Conservation (phyloP, 257 asterid species). For the Nicotiana knightiana region DNA sequence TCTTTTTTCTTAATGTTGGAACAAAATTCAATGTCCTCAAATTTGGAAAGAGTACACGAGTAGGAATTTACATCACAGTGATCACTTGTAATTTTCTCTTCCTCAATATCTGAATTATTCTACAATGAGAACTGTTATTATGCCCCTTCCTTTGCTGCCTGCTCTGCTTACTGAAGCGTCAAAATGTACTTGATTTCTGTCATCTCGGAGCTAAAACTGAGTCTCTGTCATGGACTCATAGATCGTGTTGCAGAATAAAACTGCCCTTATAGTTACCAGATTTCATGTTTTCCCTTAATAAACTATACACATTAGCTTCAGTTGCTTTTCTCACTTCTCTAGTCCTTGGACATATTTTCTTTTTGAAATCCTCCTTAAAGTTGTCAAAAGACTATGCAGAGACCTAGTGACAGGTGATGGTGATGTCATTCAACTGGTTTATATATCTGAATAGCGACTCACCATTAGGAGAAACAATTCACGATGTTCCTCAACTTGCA, state of each 20-base stretch:
- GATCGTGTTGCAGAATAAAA: not conserved
- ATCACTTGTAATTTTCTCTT: not conserved
- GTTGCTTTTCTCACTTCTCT: not conserved
- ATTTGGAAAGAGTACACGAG: not conserved
- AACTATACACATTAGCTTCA: not conserved
- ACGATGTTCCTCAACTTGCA: slow-evolving; percentile 26
- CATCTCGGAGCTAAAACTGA: not conserved
- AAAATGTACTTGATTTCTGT: not conserved
- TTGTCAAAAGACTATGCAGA: not conserved
- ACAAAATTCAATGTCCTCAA: not conserved
- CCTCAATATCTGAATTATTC: not conserved
- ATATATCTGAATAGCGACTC: not conserved
- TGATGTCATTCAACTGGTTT: not conserved
- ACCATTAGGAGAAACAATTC: slow-evolving; percentile 11
- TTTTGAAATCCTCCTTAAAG: not conserved
- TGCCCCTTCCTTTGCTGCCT: not conserved
- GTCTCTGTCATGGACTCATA: not conserved
- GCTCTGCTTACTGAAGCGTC: not conserved
- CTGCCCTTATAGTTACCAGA: not conserved
- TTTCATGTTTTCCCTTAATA: not conserved
- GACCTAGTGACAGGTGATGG: not conserved
- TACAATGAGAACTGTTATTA: not conserved
- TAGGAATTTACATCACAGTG: not conserved
- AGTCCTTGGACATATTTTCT: not conserved
- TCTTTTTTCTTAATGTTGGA: not conserved